phyloP scores from a whole-genome alignment of 1,139 yeast species.

The Debaryomycetaceae sp. region DNA sequence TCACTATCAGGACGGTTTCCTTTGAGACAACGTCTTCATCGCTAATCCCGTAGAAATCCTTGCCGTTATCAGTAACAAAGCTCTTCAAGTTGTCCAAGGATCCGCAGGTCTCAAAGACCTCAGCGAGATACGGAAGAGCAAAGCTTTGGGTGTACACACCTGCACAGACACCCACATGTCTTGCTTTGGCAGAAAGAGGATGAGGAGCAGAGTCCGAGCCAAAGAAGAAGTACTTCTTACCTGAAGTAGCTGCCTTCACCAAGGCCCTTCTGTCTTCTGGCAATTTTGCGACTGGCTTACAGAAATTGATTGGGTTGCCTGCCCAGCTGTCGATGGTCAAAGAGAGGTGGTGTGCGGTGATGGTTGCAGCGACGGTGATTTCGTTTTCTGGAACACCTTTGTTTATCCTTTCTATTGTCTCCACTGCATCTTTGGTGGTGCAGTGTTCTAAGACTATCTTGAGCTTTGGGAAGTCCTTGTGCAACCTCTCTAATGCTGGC shows the following conservation, averaged over 20 bases:
- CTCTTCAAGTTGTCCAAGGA: conserved; percentile 62
- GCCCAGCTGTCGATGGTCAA: conserved; percentile 95
- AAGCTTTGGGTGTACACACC: conserved; percentile 92
- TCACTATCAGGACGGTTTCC: conserved; percentile 52
- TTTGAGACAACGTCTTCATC: conserved; percentile 37
- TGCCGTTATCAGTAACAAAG: conserved; percentile 77
- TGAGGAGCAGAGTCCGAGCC: conserved; percentile 99
- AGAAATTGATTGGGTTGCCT: conserved; percentile 89
- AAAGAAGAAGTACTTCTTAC: conserved; percentile 88
- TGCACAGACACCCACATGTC: conserved; percentile 86
- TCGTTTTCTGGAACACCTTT: conserved; percentile 19
- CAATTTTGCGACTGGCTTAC: conserved; percentile 96
- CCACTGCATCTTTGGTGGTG: conserved; percentile 85
- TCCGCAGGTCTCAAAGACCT: conserved; percentile 68
- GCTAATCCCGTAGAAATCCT: conserved; percentile 59
- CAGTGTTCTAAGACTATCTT: conserved; percentile 93
- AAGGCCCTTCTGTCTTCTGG: conserved; percentile 81
- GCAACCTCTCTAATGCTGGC: conserved; percentile 84
- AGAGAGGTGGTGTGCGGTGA: conserved; percentile 92
- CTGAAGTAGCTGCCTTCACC: conserved; percentile 85
- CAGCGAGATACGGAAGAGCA: conserved; percentile 81
- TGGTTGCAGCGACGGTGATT: conserved; percentile 77
- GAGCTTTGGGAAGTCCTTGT: conserved; percentile 77
- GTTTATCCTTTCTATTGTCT: conserved; percentile 70
- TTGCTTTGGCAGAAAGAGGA: conserved; percentile 73